A percentile compares a stretch with the other conserved stretches of the same genome.
These are phyloP conservation scores for Leucosporidium yakuticum DNA, from an alignment of 768 basidiomycete species.

Conservation along the genomic window DNA sequence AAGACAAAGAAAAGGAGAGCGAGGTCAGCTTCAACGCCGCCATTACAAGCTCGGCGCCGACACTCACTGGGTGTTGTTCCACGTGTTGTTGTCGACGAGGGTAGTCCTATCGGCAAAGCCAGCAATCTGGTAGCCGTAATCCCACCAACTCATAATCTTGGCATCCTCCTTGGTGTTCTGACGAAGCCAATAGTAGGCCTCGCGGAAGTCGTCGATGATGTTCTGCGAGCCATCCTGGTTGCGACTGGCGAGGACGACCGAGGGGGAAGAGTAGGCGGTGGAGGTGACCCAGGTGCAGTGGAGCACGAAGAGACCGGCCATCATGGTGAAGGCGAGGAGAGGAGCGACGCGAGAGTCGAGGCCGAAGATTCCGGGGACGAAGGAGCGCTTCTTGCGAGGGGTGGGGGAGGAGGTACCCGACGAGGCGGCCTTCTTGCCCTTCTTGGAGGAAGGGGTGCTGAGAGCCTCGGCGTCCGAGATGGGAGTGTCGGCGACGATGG, in stretches of 20 bases:
- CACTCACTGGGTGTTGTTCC: conserved; percentile 88
- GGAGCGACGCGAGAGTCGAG: conserved; percentile 74
- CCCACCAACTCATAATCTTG: conserved; percentile 99
- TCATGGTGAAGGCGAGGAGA: conserved; percentile 62
- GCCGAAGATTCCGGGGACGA: conserved; percentile 63
- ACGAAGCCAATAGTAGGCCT: conserved; percentile 97
- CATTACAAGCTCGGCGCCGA: not conserved
- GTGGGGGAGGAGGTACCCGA: conserved; percentile 5
- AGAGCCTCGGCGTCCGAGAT: conserved; percentile 40
- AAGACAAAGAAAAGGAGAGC: not conserved
- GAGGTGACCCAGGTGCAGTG: conserved; percentile 98
- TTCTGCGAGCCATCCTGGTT: conserved; percentile 78
- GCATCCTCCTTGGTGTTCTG: conserved; percentile 88
- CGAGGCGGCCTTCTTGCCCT: conserved; percentile 49
- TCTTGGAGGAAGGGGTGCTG: conserved; percentile 53
- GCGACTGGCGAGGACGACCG: conserved; percentile 80
- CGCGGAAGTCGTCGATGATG: conserved; percentile 98
- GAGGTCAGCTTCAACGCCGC: not conserved
- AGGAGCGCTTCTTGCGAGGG: not conserved
- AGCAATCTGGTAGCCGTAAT: conserved; percentile 98
- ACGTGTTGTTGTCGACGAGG: conserved; percentile 97
- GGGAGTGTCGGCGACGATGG: not conserved
- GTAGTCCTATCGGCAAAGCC: conserved; percentile 97
- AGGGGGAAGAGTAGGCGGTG: conserved; percentile 91
- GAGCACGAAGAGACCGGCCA: conserved; percentile 83